Evolutionary conservation across 1,284 basidiomycete genomes (phyloP), one percentile per base, ranked within the genome.

Genomic region (Heliocybe sulcata): DNA sequence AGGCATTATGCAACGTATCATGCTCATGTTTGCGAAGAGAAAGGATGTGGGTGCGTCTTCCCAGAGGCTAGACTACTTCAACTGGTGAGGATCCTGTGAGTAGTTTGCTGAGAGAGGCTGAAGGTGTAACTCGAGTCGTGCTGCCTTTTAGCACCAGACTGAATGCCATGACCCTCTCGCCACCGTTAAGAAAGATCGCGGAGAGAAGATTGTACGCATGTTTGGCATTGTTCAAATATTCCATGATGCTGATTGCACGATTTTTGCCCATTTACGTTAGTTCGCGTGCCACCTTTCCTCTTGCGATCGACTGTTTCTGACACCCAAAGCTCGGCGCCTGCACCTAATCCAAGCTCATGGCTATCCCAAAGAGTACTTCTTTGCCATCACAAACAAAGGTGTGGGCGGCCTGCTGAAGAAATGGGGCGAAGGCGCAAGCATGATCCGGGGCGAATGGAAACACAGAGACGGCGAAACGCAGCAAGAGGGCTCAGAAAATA

Each of bases 91-190:
- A 55, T 38, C 55, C 25, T 51, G 9, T 55, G 20, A 8, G 22
- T 56, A 29, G 56, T 35, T 51, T 35, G 22, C 20, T 26, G 12
- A 31, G 26, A 22, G 29, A 31, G 29, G 29, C 29, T 31, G 29
- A 31, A 31, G 6, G 29, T 31, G 29, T 31, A 12, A 20, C 27
- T 31, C 50, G 19, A 22, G 25, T 50, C 54, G 11, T 45, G 25
- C 2, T 14, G 1, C 16, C 23, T 26, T 35, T 1, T 12, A 94
- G 87, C 93, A 96, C 71, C 80, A 90, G 60, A 87, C 84, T 16
- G 93, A 96, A 72, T 90, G 86, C 59, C 93, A 96, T 61, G 90
- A 95, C 67, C 85, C 91, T 2, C 71, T 94, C 19, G 83, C 87
- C 22, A 80, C 81, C 9, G 71, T 92, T 50, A 75, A 82, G 27